A percentile compares a stretch with the other conserved stretches of the same genome.
These are phyloP conservation scores for Castanopsis chinensis DNA, from an alignment of 306 rosid genomes.

Conservation along the genomic window DNA sequence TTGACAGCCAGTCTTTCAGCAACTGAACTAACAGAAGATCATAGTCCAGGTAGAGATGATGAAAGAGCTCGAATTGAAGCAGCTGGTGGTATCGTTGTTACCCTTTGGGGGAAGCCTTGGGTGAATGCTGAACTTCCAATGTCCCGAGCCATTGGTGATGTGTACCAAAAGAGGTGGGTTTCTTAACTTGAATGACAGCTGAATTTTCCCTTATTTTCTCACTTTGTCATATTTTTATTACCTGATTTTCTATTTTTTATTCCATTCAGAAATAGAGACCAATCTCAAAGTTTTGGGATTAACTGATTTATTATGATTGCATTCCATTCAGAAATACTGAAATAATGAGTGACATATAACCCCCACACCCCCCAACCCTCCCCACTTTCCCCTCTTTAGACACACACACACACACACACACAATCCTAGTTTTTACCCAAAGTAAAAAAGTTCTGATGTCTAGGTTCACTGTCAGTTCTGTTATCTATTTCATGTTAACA, in stretches of 20 bases:
- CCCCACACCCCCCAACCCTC: too few relatives aligned
- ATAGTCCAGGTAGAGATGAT: conserved; percentile 6
- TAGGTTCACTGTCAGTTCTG: too few relatives aligned
- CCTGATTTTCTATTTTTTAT: not conserved
- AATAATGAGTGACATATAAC: not conserved
- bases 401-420: too few relatives aligned
- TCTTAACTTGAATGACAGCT: not conserved
- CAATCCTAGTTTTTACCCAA: too few relatives aligned
- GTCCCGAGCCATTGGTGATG: not conserved
- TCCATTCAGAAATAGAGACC: not conserved
- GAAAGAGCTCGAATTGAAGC: conserved; percentile 10
- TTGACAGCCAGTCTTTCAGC: not conserved
- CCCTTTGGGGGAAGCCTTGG: not conserved
- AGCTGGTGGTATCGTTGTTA: not conserved
- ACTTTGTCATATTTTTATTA: not conserved
- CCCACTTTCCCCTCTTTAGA: too few relatives aligned
- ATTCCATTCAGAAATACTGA: not conserved
- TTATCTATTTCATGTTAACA: too few relatives aligned
- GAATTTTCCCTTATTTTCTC: not conserved
- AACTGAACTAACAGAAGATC: not conserved
- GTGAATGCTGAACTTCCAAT: not conserved
- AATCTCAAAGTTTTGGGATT: too few relatives aligned
- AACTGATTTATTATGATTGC: too few relatives aligned
- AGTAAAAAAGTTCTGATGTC: too few relatives aligned
- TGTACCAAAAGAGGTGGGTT: conserved; percentile 1